Conservation (phyloP, 164 flowering plant genomes). For the Piper longum region DNA sequence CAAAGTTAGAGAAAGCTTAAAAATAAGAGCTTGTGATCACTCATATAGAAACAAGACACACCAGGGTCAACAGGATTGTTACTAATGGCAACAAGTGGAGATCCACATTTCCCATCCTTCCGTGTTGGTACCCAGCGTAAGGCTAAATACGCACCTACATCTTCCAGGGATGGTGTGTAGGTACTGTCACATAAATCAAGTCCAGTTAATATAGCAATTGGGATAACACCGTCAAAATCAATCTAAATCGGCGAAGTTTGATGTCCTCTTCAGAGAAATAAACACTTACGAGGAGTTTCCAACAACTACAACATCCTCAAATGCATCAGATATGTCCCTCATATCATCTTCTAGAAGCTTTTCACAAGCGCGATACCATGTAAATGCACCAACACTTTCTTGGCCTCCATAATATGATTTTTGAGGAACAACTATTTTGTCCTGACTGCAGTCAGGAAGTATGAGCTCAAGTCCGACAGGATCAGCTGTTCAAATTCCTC, state of each 20-base stretch:
- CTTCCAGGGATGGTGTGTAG: slow-evolving; percentile 75
- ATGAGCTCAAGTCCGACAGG: slow-evolving; percentile 66
- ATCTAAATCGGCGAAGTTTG: background rate
- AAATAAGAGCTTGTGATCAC: background rate
- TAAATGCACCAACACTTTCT: slow-evolving; percentile 72
- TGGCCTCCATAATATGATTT: slow-evolving; percentile 79
- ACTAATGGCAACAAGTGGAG: slow-evolving; percentile 51
- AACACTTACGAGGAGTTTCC: slow-evolving; percentile 53
- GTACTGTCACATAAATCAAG: slow-evolving; percentile 28
- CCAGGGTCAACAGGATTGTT: slow-evolving; percentile 65
- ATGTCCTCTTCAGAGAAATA: background rate
- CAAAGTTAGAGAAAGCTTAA: background rate
- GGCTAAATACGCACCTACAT: slow-evolving; percentile 78
- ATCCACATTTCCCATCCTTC: slow-evolving; percentile 62
- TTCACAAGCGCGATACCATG: slow-evolving; percentile 56
- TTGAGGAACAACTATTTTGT: slow-evolving; percentile 46
- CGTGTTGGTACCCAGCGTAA: slow-evolving; percentile 83
- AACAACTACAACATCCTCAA: slow-evolving; percentile 32
- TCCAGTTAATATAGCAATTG: background rate
- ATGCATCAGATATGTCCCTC: slow-evolving; percentile 23
- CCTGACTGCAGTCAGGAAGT: slow-evolving; percentile 66
- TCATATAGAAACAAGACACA: slow-evolving; percentile 8
- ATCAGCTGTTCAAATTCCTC: slow-evolving; percentile 40
- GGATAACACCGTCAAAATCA: background rate
- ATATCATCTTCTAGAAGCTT: slow-evolving; percentile 46